Percentiles rank a stretch among this genome's conserved stretches.
phyloP scores from a whole-genome alignment of 2,329 filamentous ascomycete genomes.

The Neopestalotiopsis rosae region DNA sequence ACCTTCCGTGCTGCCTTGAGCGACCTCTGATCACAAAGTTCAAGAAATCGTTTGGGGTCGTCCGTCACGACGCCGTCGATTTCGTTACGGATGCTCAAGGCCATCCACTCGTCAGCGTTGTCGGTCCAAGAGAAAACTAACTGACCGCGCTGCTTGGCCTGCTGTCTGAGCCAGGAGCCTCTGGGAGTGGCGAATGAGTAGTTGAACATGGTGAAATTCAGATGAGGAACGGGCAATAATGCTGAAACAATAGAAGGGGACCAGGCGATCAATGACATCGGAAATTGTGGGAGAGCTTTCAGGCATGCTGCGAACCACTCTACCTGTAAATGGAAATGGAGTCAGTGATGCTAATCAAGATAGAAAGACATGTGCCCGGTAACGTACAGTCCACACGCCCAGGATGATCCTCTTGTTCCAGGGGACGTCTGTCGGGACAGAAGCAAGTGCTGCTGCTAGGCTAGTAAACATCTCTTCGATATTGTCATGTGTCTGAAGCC shows the following conservation, averaged over 20 bases:
- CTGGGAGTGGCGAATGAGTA: conserved; percentile 13
- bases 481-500: conserved; percentile 67
- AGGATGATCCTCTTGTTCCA: conserved; percentile 80
- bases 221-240: neutral
- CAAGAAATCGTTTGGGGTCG: conserved; percentile 14
- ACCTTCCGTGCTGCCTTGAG: neutral
- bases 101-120: conserved; percentile 18
- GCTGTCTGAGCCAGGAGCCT: neutral
- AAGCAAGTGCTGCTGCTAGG: conserved; percentile 67
- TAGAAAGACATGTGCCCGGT: conserved; percentile 13
- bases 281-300: conserved; percentile 1
- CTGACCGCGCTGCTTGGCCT: neutral
- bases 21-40: neutral
- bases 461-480: conserved; percentile 72
- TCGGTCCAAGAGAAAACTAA: conserved; percentile 15
- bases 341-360: neutral
- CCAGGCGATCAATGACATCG: neutral
- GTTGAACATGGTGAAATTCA: conserved; percentile 13
- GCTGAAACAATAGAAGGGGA: conserved; percentile 11
- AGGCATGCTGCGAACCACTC: conserved; percentile 14
- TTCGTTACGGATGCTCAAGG: conserved; percentile 6
- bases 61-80: conserved; percentile 17
- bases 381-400: conserved; percentile 77
- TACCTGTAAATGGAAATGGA: neutral
- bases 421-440: conserved; percentile 53